Evolutionary conservation across 169 alveolate species (phyloP), one percentile per base, ranked within the genome.

Genomic region (Plasmodium ovale): DNA sequence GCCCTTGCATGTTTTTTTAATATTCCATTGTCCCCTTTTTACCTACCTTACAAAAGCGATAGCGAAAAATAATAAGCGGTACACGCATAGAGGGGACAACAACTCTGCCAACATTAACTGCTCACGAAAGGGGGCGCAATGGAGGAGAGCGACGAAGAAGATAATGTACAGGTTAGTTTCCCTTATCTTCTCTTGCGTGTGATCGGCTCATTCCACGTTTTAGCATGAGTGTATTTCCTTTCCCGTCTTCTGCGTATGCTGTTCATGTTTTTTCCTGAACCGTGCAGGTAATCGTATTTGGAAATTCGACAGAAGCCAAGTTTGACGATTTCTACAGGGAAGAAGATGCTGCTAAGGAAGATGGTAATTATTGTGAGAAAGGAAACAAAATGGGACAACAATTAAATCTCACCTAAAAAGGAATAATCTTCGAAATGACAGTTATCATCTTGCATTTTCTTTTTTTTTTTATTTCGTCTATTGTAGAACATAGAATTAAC

Each of bases 131-230:
- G 6, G n/a, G 33, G 27, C 21, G 21, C 25, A 31, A 82, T 82
- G 90, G 90, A 65, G 62, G 90, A 82, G 31, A 82, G 70, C 27
- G 84, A 82, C 27, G 90, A 82, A 6, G 90, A 82, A 3, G 90
- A 82, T 21, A 67, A 82, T 25, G 21, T 64, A 35, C 88, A 74
- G 65, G 88, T 74, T 16, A 27, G 77, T 35, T n/a, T 49, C n/a
- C 27, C 19, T 51, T n/a, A n/a, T n/a, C n/a, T n/a, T n/a, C n/a
- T n/a, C n/a, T n/a, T n/a, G n/a, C n/a, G n/a, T n/a, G n/a, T n/a
- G n/a, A n/a, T n/a, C n/a, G n/a, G n/a, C n/a, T n/a, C n/a, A n/a
- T n/a, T n/a, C n/a, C n/a, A n/a, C n/a, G n/a, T n/a, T n/a, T n/a
- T n/a, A n/a, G n/a, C n/a, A n/a, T n/a, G n/a, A n/a, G n/a, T n/a